These are phyloP conservation scores for Trametes coccinea DNA, from an alignment of 768 basidiomycete genomes.

Conservation along the genomic window DNA sequence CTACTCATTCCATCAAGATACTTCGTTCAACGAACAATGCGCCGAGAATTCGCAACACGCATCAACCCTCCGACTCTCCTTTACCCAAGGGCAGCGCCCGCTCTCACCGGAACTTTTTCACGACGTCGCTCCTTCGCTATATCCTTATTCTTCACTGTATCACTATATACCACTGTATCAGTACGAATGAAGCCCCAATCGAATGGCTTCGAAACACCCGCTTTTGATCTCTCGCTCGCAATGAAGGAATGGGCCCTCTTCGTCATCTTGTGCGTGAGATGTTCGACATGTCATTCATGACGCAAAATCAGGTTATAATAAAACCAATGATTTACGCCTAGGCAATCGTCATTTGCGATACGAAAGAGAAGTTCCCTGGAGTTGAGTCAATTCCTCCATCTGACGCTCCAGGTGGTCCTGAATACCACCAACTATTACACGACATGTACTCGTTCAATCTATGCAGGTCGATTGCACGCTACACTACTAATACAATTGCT, in stretches of 20 bases:
- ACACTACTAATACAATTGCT: conserved; percentile 4
- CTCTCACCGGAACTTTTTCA: background rate
- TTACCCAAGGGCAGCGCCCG: background rate
- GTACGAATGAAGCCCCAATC: background rate
- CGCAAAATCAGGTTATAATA: too few species aligned
- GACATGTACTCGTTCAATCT: background rate
- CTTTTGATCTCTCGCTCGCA: background rate
- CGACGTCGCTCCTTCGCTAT: background rate
- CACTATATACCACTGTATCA: conserved; percentile 3
- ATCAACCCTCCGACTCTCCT: background rate
- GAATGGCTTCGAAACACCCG: background rate
- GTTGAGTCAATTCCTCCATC: too few species aligned
- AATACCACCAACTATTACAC: background rate
- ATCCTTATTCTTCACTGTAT: background rate
- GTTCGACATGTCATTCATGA: too few species aligned
- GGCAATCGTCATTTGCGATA: too few species aligned
- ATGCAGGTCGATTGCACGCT: background rate
- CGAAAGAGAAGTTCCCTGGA: too few species aligned
- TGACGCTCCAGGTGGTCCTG: too few species aligned
- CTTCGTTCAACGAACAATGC: background rate
- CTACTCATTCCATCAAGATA: background rate
- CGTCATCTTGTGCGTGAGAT: too few species aligned
- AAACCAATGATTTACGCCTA: too few species aligned
- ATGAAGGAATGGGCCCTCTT: too few species aligned
- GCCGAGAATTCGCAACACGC: background rate